Conservation (phyloP, 2,329 filamentous ascomycete species). For the Paecilomyces dactylethromorphus region DNA sequence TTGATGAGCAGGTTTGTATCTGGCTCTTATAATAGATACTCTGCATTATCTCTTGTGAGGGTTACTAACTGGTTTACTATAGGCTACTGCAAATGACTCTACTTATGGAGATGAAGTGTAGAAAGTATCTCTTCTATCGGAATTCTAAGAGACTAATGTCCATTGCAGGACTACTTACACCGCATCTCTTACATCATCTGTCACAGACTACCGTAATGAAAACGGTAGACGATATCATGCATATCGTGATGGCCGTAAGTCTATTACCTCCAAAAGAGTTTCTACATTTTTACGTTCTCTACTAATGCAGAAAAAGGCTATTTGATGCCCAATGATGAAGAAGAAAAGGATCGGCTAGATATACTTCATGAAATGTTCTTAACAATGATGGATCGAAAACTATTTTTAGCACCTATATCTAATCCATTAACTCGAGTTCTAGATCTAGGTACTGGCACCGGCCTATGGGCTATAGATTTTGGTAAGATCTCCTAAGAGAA, state of each 20-base stretch:
- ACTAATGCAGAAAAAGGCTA: neutral
- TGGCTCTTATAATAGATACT: neutral
- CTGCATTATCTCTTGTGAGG: too few species aligned
- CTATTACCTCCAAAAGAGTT: constrained; percentile 12
- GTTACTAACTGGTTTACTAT: neutral
- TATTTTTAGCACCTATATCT: constrained; percentile 1
- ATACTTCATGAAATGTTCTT: constrained; percentile 3
- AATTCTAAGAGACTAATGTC: neutral
- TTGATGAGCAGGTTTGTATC: neutral
- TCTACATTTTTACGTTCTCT: neutral
- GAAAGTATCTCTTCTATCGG: neutral
- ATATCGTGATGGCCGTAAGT: too few species aligned
- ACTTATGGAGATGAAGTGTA: constrained; percentile 2
- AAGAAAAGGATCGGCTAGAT: constrained; percentile 2
- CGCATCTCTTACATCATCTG: neutral
- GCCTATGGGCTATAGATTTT: constrained; percentile 3
- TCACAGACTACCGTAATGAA: constrained; percentile 18
- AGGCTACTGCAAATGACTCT: neutral
- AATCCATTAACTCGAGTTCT: neutral
- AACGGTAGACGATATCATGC: constrained; percentile 29
- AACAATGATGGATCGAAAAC: neutral
- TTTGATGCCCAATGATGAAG: constrained; percentile 5
- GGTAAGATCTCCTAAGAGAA: neutral
- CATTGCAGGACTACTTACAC: neutral
- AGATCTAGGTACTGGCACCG: constrained; percentile 3